phyloP scores from a whole-genome alignment of 257 asterid genomes.

The Handroanthus guayacan region DNA sequence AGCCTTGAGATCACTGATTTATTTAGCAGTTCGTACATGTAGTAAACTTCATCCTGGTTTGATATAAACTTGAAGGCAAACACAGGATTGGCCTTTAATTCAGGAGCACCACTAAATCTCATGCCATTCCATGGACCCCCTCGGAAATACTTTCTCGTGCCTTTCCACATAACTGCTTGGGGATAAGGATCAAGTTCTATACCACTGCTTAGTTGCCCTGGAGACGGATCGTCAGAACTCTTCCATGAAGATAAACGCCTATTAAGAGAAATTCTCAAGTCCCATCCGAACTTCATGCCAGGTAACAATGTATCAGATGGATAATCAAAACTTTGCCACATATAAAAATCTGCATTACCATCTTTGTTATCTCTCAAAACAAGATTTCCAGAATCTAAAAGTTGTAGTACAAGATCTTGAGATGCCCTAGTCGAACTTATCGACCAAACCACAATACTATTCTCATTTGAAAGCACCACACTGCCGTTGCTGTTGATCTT shows the following conservation, averaged over 20 bases:
- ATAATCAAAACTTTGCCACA: conserved; percentile 44
- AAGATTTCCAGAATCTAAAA: conserved; percentile 39
- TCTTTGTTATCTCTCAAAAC: conserved; percentile 24
- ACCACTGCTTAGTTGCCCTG: conserved; percentile 34
- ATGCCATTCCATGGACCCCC: conserved; percentile 2
- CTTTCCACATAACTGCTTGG: conserved; percentile 35
- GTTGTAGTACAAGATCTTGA: conserved; percentile 10
- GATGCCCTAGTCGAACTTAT: conserved; percentile 16
- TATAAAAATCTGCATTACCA: not conserved
- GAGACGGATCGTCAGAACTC: conserved; percentile 39
- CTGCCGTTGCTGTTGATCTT: conserved; percentile 17
- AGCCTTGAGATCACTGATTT: not conserved
- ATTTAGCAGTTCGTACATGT: not conserved
- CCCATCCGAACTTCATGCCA: conserved; percentile 52
- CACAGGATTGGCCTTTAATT: not conserved
- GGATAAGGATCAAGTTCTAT: conserved; percentile 39
- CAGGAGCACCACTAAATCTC: conserved; percentile 5
- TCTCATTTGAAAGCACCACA: conserved; percentile 21
- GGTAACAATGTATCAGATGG: conserved; percentile 48
- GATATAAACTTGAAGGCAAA: not conserved
- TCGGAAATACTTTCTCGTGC: conserved; percentile 15
- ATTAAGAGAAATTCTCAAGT: conserved; percentile 29
- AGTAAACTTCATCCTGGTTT: not conserved
- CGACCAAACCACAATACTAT: conserved; percentile 31
- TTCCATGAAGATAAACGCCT: conserved; percentile 37